These are phyloP conservation scores for Curvularia sp. DNA, from an alignment of 2,329 filamentous ascomycete genomes.

Conservation along the genomic window DNA sequence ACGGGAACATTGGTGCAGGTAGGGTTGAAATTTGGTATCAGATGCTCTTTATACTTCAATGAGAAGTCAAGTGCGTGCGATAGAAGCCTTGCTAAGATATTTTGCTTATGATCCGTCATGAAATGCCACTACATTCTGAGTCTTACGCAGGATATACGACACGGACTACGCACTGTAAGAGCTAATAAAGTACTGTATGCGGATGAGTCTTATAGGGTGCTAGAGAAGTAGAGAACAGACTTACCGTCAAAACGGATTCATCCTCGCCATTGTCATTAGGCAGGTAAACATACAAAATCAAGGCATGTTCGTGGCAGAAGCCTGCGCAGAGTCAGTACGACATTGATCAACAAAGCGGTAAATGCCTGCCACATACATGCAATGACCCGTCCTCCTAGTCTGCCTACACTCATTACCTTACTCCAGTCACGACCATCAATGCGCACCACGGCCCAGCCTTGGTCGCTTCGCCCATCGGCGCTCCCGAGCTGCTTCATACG, in stretches of 20 bases:
- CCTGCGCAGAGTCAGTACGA: constrained; percentile 47
- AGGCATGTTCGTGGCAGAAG: constrained; percentile 78
- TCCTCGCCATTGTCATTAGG: constrained; percentile 72
- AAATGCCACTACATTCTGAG: not conserved
- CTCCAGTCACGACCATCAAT: constrained; percentile 97
- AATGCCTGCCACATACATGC: constrained; percentile 67
- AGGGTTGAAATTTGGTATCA: too few species aligned
- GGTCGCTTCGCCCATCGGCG: constrained; percentile 70
- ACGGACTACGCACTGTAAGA: constrained; percentile 57
- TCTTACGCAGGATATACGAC: not conserved
- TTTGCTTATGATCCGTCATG: too few species aligned
- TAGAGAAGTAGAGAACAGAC: constrained; percentile 5
- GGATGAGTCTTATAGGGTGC: constrained; percentile 25
- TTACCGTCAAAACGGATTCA: constrained; percentile 77
- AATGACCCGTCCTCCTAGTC: constrained; percentile 88
- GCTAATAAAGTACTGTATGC: constrained; percentile 62
- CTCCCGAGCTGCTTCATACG: constrained; percentile 68
- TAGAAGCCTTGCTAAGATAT: too few species aligned
- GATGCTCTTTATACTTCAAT: too few species aligned
- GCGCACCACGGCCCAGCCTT: constrained; percentile 85
- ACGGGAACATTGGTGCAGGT: too few species aligned
- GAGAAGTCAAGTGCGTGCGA: too few species aligned
- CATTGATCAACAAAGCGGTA: not conserved
- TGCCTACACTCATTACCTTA: constrained; percentile 87
- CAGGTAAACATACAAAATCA: constrained; percentile 85